A percentile compares a stretch with the other conserved stretches of the same genome.
phyloP scores from a whole-genome alignment of 495 filamentous ascomycete genomes.

The Neurospora cerealis region DNA sequence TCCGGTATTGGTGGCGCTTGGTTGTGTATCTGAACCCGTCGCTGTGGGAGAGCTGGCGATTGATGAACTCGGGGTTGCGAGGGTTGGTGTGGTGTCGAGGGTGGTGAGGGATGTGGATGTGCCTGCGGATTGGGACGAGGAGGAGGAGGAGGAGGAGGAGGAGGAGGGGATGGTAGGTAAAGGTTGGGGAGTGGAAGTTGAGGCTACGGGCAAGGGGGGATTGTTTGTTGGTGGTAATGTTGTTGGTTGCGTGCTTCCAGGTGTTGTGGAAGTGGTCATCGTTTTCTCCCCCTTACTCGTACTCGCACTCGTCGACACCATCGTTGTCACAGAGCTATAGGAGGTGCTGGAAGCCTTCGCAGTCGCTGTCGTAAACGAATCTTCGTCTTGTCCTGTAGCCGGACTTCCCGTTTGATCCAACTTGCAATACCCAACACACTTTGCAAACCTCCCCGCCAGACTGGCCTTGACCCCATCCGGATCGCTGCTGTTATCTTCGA shows the following conservation, averaged over 20 bases:
- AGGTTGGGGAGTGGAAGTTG: not conserved
- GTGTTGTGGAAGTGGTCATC: not conserved
- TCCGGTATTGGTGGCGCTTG: not conserved
- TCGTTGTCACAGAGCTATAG: not conserved
- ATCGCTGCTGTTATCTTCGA: not conserved
- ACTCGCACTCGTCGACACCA: not conserved
- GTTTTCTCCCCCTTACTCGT: not conserved
- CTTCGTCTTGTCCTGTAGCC: not conserved
- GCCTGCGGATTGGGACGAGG: too few species aligned
- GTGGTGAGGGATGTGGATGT: too few species aligned
- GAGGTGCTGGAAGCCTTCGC: not conserved
- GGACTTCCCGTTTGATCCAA: not conserved
- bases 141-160: not conserved
- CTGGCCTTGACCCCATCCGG: not conserved
- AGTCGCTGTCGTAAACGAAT: not conserved
- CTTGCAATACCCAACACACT: not conserved
- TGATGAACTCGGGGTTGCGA: not conserved
- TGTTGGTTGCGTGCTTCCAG: not conserved
- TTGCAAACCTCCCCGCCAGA: not conserved
- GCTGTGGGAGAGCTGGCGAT: not conserved
- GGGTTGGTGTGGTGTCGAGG: not conserved
- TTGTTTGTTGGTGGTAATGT: not conserved
- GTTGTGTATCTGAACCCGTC: not conserved
- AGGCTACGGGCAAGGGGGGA: not conserved
- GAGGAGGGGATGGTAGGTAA: not conserved